Evolutionary conservation across 2,329 filamentous ascomycete species (phyloP), one percentile per base, ranked within the genome.

Genomic region (Cryphonectria japonica): DNA sequence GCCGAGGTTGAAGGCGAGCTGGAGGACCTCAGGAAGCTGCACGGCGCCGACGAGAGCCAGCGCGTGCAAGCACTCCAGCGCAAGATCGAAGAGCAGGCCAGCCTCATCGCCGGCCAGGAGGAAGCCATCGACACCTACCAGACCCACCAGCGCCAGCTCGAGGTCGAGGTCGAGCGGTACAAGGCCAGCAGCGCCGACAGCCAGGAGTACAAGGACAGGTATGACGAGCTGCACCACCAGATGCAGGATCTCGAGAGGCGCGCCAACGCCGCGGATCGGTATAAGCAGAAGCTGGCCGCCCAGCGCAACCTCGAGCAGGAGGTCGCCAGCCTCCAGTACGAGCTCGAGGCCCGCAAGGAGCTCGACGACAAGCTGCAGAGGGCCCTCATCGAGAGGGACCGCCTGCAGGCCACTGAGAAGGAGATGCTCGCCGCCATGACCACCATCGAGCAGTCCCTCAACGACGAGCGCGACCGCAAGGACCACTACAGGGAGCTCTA

Each of bases 71-170:
- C 85, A 72, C 81, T 92, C 75, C 84, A 90, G 75, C 81, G 82
- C 60, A 86, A 87, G 74, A 82, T 91, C 34, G 86, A 87, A 57
- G 89, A 93, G 75, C 89, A 92, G 76, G 90, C 93, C 78, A 86
- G 91, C 71, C 83, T 93, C 66, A 94, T 95, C 76, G 89, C 89
- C 54, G 87, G 85, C 34, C 88, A 93, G 75, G 92, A 95, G 78
- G 85, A 86, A 29, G 87, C 92, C 75, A 81, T 91, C 14, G 87
- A 92, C 70, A 83, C 86, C 43, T 80, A 85, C 72, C 81, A 82
- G 26, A 78, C 82, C 22, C 78, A 81, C 78, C 87, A 82, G 74
- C 82, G 83, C 60, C 82, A 79, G 37, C 77, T 87, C 43, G 79
- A 82, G 68, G 82, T 82, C 72, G 87, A 89, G 73, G 83, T 88